Base-by-base conservation (phyloP, 1,139 yeast genomes). In the Kodamaea derodonti region DNA sequence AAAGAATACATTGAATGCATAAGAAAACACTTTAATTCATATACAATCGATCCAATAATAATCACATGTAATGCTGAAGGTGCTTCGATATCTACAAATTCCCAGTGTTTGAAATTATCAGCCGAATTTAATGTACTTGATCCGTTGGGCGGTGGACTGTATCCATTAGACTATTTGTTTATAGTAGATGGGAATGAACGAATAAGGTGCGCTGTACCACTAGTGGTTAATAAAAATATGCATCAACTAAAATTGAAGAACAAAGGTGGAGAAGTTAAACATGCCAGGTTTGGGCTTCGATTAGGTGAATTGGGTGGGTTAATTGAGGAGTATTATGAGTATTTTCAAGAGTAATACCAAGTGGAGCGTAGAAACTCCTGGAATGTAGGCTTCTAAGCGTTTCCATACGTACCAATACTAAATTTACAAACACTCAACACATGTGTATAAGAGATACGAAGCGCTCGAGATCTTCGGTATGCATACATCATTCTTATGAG, bases 91-190 rank as follows among this genome's bases (percentile, higher is more conserved):
- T 35, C 52, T 13, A 33, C 30, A 16, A 39, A 44, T 6, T 25
- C 30, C 10, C 45, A 45, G 30, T 48, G 54, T 37, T 34, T 34
- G 14, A 20, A 28, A 10, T 44, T 68, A 9, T 48, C 69, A 2
- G 48, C 52, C 15, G 49, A 52, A 12, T 54, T 65, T 30, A 42
- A 52, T 14, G 41, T 70, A 7, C 40, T 61, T 24, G 74, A 72
- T 44, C 80, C 80, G 0, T 42, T 72, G 15, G 78, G 79, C 8
- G 79, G 78, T 9, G 78, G 75, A 0, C 32, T 52, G n/a, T 73
- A 67, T 44, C 78, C 79, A 0, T 45, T 71, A 24, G 67, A 70
- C 30, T 58, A 63, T 34, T 48, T 73, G 28, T 36, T 69, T 6
- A 43, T 72, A 1, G 51, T 67, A 18, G 64, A 63, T 36, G 27